phyloP scores from a whole-genome alignment of 805 yeast species.

The Scheffersomyces coipomensis region DNA sequence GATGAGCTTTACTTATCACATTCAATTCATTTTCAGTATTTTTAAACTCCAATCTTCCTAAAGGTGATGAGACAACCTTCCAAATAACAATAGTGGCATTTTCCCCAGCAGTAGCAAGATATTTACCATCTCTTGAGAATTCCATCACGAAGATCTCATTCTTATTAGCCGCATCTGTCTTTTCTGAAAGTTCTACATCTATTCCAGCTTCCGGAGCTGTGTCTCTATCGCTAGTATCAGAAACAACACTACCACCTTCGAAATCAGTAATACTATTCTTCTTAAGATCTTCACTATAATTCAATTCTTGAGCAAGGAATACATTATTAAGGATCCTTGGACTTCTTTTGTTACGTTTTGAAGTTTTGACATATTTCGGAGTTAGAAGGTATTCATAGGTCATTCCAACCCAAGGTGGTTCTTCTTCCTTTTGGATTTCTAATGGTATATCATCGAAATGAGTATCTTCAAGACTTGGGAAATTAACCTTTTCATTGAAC shows the following conservation, averaged over 20 bases:
- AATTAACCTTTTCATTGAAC: conserved; percentile 12
- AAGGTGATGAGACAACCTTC: conserved; percentile 75
- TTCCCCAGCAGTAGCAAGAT: conserved; percentile 80
- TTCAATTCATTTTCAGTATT: conserved; percentile 14
- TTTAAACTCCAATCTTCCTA: conserved; percentile 56
- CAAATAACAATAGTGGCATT: conserved; percentile 68
- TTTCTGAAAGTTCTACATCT: neutral
- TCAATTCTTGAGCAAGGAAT: conserved; percentile 65
- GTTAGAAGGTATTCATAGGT: conserved; percentile 38
- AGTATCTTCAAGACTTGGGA: conserved; percentile 12
- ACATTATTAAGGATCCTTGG: conserved; percentile 49
- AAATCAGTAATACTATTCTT: neutral
- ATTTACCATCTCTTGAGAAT: conserved; percentile 79
- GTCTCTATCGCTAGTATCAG: neutral
- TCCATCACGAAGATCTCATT: conserved; percentile 70
- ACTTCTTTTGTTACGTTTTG: conserved; percentile 45
- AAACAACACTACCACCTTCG: neutral
- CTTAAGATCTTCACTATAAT: conserved; percentile 7
- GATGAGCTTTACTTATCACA: conserved; percentile 7
- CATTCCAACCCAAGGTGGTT: conserved; percentile 29
- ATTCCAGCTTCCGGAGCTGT: neutral
- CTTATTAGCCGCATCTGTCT: neutral
- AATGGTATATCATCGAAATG: conserved; percentile 1
- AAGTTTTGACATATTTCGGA: conserved; percentile 56
- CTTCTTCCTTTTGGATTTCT: conserved; percentile 8